A percentile compares a stretch with the other conserved stretches of the same genome.
Evolutionary conservation across 2,329 filamentous ascomycete species (phyloP).

Genomic region (Fusarium decemcellulare): DNA sequence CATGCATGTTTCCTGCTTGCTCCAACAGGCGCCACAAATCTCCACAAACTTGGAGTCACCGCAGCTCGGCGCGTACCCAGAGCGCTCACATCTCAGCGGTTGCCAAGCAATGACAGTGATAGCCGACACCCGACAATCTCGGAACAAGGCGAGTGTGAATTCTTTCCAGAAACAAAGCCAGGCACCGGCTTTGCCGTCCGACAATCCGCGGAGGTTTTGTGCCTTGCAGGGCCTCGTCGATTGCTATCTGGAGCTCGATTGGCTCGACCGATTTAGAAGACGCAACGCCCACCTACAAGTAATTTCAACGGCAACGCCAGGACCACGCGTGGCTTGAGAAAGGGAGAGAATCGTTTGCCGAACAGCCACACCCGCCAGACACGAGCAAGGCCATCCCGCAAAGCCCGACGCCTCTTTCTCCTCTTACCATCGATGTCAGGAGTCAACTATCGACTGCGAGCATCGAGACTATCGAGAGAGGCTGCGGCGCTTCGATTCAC

Average conservation of each 20-base stretch:
- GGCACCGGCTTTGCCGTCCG: neutral
- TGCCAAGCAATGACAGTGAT: neutral
- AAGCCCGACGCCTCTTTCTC: too few species aligned
- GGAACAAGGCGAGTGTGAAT: neutral
- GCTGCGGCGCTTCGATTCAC: neutral
- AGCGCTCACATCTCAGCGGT: neutral
- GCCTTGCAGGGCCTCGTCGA: neutral
- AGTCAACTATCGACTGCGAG: too few species aligned
- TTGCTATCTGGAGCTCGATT: neutral
- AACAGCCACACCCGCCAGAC: neutral
- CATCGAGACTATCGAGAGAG: neutral
- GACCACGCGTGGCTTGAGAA: constrained; percentile 2
- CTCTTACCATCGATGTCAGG: too few species aligned
- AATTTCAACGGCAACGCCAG: neutral
- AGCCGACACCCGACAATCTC: constrained; percentile 5
- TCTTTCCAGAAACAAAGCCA: neutral
- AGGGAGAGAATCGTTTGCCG: neutral
- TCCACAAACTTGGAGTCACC: neutral
- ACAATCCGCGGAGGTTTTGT: neutral
- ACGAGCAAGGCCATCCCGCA: neutral
- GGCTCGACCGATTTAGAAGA: neutral
- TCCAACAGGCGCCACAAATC: neutral
- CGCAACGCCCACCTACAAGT: neutral
- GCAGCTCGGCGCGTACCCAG: neutral
- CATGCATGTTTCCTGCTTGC: too few species aligned